Base-by-base conservation (phyloP, 176 grass and related monocot species). In the Juncus effusus region DNA sequence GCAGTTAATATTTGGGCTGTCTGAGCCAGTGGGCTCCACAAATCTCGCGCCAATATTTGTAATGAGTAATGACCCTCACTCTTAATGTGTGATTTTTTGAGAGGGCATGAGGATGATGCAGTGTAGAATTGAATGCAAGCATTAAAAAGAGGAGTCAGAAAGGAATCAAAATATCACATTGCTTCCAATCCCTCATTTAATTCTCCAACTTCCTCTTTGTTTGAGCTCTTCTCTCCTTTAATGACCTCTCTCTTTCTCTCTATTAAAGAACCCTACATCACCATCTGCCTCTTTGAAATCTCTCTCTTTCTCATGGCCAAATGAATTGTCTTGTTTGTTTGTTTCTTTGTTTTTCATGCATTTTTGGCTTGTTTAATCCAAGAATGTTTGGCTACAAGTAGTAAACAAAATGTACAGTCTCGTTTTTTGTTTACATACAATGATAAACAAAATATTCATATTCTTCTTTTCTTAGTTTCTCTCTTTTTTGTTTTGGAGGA, bases 201-300 rank as follows among this genome's bases (percentile, higher is more conserved):
- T 86, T 80, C 42, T 45, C 83, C 87, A 90, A 90, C 87, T 45
- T 38, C 87, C 83, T 61, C 63, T 56, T 81, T 78, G 80, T 75
- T 83, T 38, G 80, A 78, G 82, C 73, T 59, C 77, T 86, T 79
- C 16, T 73, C 57, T 42, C 82, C 80, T 86, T 65, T 86, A 19
- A 41, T 54, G 75, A 5, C 39, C 14, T 42, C 75, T 59, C 38
- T 58, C 13, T 51, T 13, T 60, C 44, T 56, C 56, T 51, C 3
- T 81, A 62, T 70, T 84, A 75, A 84, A 62, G 58, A 65, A 75
- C 37, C 74, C 47, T 39, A 60, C 59, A n/a, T 54, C 74, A 60
- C 64, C n/a, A 40, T 75, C 64, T 65, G 59, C 70, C 59, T 67
- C 12, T 52, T 75, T 42, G 44, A 47, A 9, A 6, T 47, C 8